Evolutionary conservation across 2,329 filamentous ascomycete species (phyloP), one percentile per base, ranked within the genome.

Genomic region (Fonsecaea erecta): DNA sequence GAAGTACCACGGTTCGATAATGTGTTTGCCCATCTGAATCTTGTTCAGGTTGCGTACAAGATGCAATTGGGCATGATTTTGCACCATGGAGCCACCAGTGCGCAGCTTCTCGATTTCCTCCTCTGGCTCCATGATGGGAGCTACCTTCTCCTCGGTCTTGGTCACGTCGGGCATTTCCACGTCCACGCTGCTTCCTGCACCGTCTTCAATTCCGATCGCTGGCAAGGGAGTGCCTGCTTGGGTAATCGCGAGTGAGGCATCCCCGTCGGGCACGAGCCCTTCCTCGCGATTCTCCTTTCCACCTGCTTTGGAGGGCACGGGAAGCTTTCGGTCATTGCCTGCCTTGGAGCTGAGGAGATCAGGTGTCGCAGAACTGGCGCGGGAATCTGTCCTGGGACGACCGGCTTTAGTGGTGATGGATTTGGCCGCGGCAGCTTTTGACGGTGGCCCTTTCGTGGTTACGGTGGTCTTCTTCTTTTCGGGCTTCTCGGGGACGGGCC

Each of bases 1-100:
- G 80, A 99, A 99, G 78, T 99, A 99, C 95, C 95, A 99, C 0
- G 95, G 95, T 76, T 96, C 96, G 51, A 99, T 86, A 73, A 97
- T 92, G 75, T 88, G 90, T 72, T 89, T 88, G 52, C 95, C 96
- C 83, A 99, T 98, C 76, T 98, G 94, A 2, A 99, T 89, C 71
- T 90, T 93, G 61, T 91, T 92, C 70, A 99, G 88, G 75, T 99
- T 99, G 74, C 95, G 90, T 62, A 99, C 96, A 60, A 96, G 90
- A 26, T 94, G 94, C 67, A 99, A 93, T 75, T 99, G 96, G 12
- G 94, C 93, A 63, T 96, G 95, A 71, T 98, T 98, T 76, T 99
- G 96, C 11, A 96, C 99, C 95, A 99, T 98, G 67, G 93, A 97
- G 34, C 95, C 96, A 26, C 92, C 91, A 2, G 93, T 97, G 46